phyloP scores from a whole-genome alignment of 2,329 filamentous ascomycete genomes.

The Fusarium sp. region DNA sequence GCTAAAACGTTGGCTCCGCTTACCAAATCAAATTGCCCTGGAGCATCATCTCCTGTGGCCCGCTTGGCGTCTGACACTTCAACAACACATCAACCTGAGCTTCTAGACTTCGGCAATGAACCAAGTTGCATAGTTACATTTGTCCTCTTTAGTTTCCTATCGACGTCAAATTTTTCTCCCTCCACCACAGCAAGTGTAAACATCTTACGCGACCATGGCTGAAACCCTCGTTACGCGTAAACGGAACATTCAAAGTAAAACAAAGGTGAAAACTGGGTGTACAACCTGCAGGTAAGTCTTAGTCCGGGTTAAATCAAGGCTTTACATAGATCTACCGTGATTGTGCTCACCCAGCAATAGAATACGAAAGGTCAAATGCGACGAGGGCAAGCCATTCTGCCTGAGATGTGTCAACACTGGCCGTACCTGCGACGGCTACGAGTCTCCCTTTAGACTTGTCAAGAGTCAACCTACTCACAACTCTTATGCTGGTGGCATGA shows the following conservation, averaged over 20 bases:
- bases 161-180: too few species aligned
- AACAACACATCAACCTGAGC: not conserved
- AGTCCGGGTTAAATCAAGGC: conserved; percentile 6
- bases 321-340: not conserved
- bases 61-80: not conserved
- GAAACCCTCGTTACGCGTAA: conserved; percentile 42
- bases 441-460: conserved; percentile 51
- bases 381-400: conserved; percentile 51
- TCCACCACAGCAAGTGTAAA: not conserved
- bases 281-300: conserved; percentile 54
- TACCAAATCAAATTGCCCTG: not conserved
- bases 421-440: conserved; percentile 57
- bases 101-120: not conserved
- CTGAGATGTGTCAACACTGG: conserved; percentile 52
- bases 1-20: not conserved
- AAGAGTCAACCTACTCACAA: conserved; percentile 29
- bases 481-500: not conserved
- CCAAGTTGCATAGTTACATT: conserved; percentile 14
- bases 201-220: not conserved
- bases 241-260: conserved; percentile 22
- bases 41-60: not conserved
- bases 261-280: conserved; percentile 57
- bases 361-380: conserved; percentile 53
- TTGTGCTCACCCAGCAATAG: conserved; percentile 41
- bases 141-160: conserved; percentile 6